A percentile compares a stretch with the other conserved stretches of the same genome.
These are phyloP conservation scores for Priceomyces fermenticarens DNA, from an alignment of 805 yeast species.

Conservation along the genomic window DNA sequence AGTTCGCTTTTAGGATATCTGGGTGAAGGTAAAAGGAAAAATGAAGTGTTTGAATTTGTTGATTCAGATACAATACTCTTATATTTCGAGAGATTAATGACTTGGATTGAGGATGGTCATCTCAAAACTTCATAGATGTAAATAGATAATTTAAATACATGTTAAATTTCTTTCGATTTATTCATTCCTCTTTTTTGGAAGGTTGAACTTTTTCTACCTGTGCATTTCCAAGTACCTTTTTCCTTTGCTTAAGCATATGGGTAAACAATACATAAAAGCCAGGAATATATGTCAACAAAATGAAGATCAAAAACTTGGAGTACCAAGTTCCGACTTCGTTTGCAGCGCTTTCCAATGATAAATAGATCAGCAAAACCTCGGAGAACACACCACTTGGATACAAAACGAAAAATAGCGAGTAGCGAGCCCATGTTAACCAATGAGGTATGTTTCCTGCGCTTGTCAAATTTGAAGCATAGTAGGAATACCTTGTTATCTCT, in stretches of 20 bases:
- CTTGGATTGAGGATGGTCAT: slow-evolving; percentile 23
- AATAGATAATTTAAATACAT: not conserved
- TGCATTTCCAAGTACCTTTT: slow-evolving; percentile 56
- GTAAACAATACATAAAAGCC: slow-evolving; percentile 82
- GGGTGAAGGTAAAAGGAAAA: slow-evolving; percentile 4
- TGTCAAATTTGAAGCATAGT: slow-evolving; percentile 68
- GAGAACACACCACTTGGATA: slow-evolving; percentile 93
- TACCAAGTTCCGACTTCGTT: slow-evolving; percentile 46
- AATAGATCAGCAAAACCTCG: slow-evolving; percentile 67
- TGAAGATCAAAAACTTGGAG: slow-evolving; percentile 52
- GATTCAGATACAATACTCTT: slow-evolving; percentile 30
- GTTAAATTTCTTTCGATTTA: slow-evolving; percentile 1
- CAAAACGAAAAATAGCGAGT: slow-evolving; percentile 75
- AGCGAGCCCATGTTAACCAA: slow-evolving; percentile 68
- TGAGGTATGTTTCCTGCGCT: slow-evolving; percentile 53
- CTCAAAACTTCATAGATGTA: slow-evolving; percentile 6
- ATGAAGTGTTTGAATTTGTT: slow-evolving; percentile 17
- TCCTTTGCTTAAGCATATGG: slow-evolving; percentile 88
- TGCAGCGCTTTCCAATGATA: slow-evolving; percentile 71
- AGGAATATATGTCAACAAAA: slow-evolving; percentile 72
- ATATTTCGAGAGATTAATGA: slow-evolving; percentile 26
- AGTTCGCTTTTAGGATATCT: slow-evolving; percentile 8
- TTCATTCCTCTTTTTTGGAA: slow-evolving; percentile 1
- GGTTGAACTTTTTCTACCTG: not conserved
- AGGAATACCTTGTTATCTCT: slow-evolving; percentile 87